Base-by-base conservation (phyloP, 2,329 filamentous ascomycete genomes). In the Cladophialophora psammophila region DNA sequence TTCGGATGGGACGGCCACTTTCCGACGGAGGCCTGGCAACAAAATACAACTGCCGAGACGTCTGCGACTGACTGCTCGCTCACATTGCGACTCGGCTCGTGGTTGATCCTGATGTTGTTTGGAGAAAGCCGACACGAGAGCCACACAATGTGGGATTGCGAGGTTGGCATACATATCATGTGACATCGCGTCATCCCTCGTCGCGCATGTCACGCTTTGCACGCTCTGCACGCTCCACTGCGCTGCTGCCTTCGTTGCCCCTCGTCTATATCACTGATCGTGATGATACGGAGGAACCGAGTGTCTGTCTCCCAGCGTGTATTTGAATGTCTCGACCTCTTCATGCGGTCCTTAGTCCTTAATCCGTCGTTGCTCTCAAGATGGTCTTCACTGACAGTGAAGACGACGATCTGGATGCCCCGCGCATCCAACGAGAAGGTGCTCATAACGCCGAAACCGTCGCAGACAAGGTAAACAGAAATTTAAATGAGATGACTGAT, bases 371-470 rank as follows among this genome's bases (percentile, higher is more conserved):
- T 10, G 15, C 20, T 15, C 5, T 55, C 57, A 60, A 48, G 6
- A 69, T 72, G 68, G 61, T 66, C 10, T 66, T 69, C 55, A 66
- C 66, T 53, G 65, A 72, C 48, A 70, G 63, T 64, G 70, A 73
- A 62, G 69, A 71, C 34, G 61, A 69, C 62, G 70, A 71, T 40
- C 38, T 68, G 12, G 71, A 71, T 26, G 54, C 35, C 10, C 63
- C 65, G 6, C 56, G 54, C 31, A 55, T 63, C 48, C 64, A 62
- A 54, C 54, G 38, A 18, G 45, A 65, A 56, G n/a, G 52, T 34
- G 32, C 38, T 35, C 20, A n/a, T 34, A 18, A 34, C n/a, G 15
- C 12, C 20, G 38, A 57, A 50, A 59, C 36, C 36, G 15, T 31
- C 38, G 54, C 65, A 32, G 42, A 45, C 45, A 57, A 59, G 42